These are phyloP conservation scores for Lichtheimia hyalospora DNA, from an alignment of 371 early-diverging fungal genomes.

Conservation along the genomic window DNA sequence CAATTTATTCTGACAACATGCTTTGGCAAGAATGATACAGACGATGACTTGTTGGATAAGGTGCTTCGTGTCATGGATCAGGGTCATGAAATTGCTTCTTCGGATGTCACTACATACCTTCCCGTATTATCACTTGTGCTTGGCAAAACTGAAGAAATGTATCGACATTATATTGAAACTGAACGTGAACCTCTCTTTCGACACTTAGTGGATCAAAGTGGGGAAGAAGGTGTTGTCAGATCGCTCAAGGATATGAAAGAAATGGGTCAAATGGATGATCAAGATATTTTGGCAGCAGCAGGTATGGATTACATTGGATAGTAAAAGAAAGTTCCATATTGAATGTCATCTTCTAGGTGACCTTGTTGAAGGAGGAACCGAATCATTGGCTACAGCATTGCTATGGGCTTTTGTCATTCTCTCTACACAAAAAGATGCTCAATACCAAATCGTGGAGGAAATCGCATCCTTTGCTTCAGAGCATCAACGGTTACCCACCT, in stretches of 20 bases:
- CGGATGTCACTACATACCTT: background rate
- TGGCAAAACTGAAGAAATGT: background rate
- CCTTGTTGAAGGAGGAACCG: conserved; percentile 20
- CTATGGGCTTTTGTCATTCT: conserved; percentile 23
- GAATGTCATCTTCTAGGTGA: conserved; percentile 3
- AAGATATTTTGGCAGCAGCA: conserved; percentile 10
- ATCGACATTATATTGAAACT: conserved; percentile 1
- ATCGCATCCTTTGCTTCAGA: conserved; percentile 10
- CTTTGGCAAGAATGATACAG: background rate
- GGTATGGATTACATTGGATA: background rate
- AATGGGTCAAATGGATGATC: conserved; percentile 15
- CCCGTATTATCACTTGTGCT: background rate
- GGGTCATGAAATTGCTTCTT: background rate
- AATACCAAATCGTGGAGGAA: conserved; percentile 17
- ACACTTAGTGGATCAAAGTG: background rate
- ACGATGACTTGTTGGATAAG: background rate
- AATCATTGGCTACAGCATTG: conserved; percentile 17
- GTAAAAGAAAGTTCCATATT: too few species aligned
- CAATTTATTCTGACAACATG: conserved; percentile 12
- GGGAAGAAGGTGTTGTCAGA: conserved; percentile 14
- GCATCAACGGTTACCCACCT: conserved; percentile 13
- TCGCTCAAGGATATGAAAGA: conserved; percentile 14
- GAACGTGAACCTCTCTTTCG: conserved; percentile 4
- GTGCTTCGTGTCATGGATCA: background rate
- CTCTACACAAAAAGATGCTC: conserved; percentile 22